phyloP scores from a whole-genome alignment of 108 stramenopile species.

The Chaetoceros tenuissimus region DNA sequence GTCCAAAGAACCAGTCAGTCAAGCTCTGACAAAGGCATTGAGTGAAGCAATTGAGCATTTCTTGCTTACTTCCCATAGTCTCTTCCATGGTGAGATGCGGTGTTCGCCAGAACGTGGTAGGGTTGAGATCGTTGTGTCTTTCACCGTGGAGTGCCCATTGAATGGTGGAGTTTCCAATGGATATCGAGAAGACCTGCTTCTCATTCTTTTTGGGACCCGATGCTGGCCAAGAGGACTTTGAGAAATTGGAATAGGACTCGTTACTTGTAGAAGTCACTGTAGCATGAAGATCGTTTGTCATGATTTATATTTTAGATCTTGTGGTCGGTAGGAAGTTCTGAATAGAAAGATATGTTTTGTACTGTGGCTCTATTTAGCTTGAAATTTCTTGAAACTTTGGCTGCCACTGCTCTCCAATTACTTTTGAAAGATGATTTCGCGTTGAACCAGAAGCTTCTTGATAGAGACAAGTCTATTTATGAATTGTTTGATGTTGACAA shows the following conservation, averaged over 20 bases:
- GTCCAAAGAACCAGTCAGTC: neutral
- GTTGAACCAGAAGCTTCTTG: too few relatives aligned
- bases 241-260: neutral
- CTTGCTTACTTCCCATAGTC: neutral
- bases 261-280: too few relatives aligned
- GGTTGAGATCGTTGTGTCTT: conserved; percentile 18
- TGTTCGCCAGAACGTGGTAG: conserved; percentile 50
- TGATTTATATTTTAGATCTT: too few relatives aligned
- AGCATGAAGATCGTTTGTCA: too few relatives aligned
- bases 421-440: too few relatives aligned
- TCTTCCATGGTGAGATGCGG: neutral
- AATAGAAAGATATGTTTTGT: too few relatives aligned
- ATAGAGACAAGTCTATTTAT: too few relatives aligned
- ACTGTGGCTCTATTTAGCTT: too few relatives aligned
- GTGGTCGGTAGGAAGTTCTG: too few relatives aligned
- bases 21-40: neutral
- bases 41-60: neutral
- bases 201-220: conserved; percentile 15
- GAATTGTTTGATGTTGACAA: too few relatives aligned
- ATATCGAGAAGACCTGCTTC: conserved; percentile 19
- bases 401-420: too few relatives aligned
- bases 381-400: too few relatives aligned
- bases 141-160: conserved; percentile 64
- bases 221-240: conserved; percentile 20
- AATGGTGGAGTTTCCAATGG: conserved; percentile 54